phyloP scores from a whole-genome alignment of 345 rosid genomes.

The Lagerstroemia speciosa region DNA sequence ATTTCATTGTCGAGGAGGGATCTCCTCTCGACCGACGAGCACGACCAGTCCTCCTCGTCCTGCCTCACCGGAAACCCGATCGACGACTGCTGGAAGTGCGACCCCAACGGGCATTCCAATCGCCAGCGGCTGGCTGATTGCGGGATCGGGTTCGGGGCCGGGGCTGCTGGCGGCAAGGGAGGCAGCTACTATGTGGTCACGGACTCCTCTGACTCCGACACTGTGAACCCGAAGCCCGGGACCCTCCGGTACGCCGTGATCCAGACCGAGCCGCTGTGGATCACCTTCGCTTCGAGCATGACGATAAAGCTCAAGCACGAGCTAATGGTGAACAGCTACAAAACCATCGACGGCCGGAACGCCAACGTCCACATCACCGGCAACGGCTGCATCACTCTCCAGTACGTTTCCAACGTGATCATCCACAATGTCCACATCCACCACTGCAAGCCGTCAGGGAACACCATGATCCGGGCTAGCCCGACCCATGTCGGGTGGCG shows the following conservation, averaged over 20 bases:
- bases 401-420: constrained; percentile 64
- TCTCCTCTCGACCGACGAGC: constrained; percentile 9
- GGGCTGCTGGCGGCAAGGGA: constrained; percentile 69
- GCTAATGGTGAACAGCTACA: constrained; percentile 70
- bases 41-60: constrained; percentile 13
- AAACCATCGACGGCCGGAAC: constrained; percentile 90
- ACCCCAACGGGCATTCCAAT: constrained; percentile 26
- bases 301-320: constrained; percentile 69
- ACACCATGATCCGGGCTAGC: constrained; percentile 54
- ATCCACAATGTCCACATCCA: constrained; percentile 76
- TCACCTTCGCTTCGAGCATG: constrained; percentile 63
- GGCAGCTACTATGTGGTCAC: constrained; percentile 80
- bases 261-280: constrained; percentile 84
- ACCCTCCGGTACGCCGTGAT: constrained; percentile 86
- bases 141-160: constrained; percentile 65
- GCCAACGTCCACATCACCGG: constrained; percentile 56
- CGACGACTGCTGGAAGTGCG: constrained; percentile 50
- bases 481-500: constrained; percentile 66
- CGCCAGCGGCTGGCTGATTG: constrained; percentile 49
- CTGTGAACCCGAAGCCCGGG: constrained; percentile 76
- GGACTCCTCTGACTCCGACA: constrained; percentile 77
- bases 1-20: constrained; percentile 21
- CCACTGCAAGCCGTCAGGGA: constrained; percentile 82
- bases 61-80: constrained; percentile 45
- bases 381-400: constrained; percentile 76